Base-by-base conservation (phyloP, 768 basidiomycete genomes). In the Myochromella boudieri region DNA sequence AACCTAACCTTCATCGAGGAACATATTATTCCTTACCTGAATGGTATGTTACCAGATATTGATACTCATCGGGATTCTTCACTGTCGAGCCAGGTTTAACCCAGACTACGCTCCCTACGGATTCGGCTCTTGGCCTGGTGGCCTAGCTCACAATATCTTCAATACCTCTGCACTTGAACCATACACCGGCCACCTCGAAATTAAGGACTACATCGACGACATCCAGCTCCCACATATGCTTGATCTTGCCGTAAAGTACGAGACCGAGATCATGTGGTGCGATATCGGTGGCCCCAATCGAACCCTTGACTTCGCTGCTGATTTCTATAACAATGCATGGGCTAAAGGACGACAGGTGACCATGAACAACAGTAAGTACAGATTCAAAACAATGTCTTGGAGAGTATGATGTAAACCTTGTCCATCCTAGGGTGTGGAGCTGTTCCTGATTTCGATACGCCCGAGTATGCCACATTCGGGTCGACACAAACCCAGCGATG, bases 251-350 rank as follows among this genome's bases (percentile, higher is more conserved):
- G 52, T 63, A n/a, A 67, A 65, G 15, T 78, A 78, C 29, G 77
- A 67, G 27, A 69, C 71, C 2, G 77, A 81, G 51, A 78, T 83
- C 44, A 81, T 82, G 77, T 80, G 80, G 80, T 81, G 80, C 44
- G 79, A 81, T 51, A 81, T 81, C 7, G 81, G 74, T 10, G 76
- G 76, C 8, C 68, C 74, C 0, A 75, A 77, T 52, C 73, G 62
- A 31, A 75, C 71, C 3, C 56, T 68, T 0, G 69, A 73, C 8
- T 72, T 79, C 33, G 71, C 75, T 0, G 67, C 74, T 1, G 58
- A 68, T 15, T 79, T 64, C 50, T 79, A 77, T 48, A 75, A 75
- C 34, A 48, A 72, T 22, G 72, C 76, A 1, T 48, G 56, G 42
- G 46, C 43, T 3, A 31, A 68, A 48, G 74, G 75, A 2, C 63